phyloP scores from a whole-genome alignment of 306 rosid species.

The Astragalus glycyphyllos region DNA sequence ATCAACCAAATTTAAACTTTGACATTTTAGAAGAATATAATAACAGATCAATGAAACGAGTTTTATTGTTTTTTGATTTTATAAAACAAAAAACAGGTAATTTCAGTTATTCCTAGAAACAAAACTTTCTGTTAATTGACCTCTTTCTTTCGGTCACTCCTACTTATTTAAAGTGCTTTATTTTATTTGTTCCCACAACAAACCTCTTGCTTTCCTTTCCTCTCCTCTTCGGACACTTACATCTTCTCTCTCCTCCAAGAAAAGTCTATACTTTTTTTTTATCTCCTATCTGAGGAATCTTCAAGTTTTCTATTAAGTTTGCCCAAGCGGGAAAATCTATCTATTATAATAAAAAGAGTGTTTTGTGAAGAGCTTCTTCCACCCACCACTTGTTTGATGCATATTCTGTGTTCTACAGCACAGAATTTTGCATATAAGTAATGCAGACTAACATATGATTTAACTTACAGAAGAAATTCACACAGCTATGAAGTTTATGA shows the following conservation, averaged over 20 bases:
- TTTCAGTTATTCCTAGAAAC: too few relatives aligned
- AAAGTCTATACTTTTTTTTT: conserved; percentile 20
- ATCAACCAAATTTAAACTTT: too few relatives aligned
- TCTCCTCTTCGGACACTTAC: conserved; percentile 46
- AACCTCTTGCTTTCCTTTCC: conserved; percentile 36
- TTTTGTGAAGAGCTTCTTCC: conserved; percentile 40
- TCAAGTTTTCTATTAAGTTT: conserved; percentile 36
- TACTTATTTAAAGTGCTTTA: conserved; percentile 51
- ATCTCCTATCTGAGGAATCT: conserved; percentile 27
- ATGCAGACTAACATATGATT: conserved; percentile 50
- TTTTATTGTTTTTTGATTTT: too few relatives aligned
- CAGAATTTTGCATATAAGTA: conserved; percentile 39
- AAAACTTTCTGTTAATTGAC: conserved; percentile 54
- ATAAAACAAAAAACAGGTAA: too few relatives aligned
- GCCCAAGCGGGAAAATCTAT: conserved; percentile 37
- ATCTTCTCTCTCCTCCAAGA: conserved; percentile 51
- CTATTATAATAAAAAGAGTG: conserved; percentile 26
- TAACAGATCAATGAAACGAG: too few relatives aligned
- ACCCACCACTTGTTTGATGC: conserved; percentile 34
- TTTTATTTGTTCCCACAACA: conserved; percentile 48
- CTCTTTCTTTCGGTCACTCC: conserved; percentile 37
- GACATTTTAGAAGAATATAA: too few relatives aligned
- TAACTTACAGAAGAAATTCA: conserved; percentile 33
- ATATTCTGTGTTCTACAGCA: conserved; percentile 34
- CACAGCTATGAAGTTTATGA: conserved; percentile 92